These are phyloP conservation scores for Linanthus parryae DNA, from an alignment of 148 eudicot genomes.

Conservation along the genomic window DNA sequence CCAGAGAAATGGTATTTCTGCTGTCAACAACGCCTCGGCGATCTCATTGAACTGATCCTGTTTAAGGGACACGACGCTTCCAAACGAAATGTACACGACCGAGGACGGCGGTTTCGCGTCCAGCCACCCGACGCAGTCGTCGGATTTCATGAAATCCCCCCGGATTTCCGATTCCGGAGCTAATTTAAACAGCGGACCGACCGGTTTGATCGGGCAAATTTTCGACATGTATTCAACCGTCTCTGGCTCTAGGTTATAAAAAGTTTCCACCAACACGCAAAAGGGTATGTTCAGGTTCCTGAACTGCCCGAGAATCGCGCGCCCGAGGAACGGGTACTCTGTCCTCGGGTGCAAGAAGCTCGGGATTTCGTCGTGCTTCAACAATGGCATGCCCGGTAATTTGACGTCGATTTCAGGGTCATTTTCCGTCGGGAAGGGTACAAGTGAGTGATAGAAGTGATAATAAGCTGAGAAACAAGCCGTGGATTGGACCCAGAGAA, in stretches of 20 bases:
- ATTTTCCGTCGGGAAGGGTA: slow-evolving; percentile 49
- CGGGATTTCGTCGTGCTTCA: slow-evolving; percentile 68
- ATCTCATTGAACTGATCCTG: slow-evolving; percentile 69
- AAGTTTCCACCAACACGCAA: slow-evolving; percentile 66
- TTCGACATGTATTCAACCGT: slow-evolving; percentile 35
- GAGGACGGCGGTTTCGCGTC: slow-evolving; percentile 37
- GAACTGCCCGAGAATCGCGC: slow-evolving; percentile 60
- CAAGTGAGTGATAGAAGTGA: slow-evolving; percentile 35
- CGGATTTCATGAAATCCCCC: slow-evolving; percentile 46
- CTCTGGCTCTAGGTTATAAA: slow-evolving; percentile 60
- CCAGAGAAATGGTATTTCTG: slow-evolving; percentile 64
- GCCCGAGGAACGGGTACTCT: slow-evolving; percentile 41
- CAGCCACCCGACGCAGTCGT: slow-evolving; percentile 49
- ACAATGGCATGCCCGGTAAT: slow-evolving; percentile 46
- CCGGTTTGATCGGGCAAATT: slow-evolving; percentile 42
- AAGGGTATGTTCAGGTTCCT: slow-evolving; percentile 44
- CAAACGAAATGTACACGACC: slow-evolving; percentile 72
- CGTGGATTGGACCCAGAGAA: slow-evolving; percentile 79
- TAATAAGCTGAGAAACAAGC: slow-evolving; percentile 61
- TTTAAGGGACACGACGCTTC: slow-evolving; percentile 50
- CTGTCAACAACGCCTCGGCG: slow-evolving; percentile 45
- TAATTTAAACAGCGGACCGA: slow-evolving; percentile 56
- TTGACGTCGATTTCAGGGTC: slow-evolving; percentile 41
- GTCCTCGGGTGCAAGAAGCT: slow-evolving; percentile 62
- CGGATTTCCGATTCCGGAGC: slow-evolving; percentile 13